Evolutionary conservation across 768 basidiomycete species (phyloP).

Genomic region (Fomitopsis serialis): DNA sequence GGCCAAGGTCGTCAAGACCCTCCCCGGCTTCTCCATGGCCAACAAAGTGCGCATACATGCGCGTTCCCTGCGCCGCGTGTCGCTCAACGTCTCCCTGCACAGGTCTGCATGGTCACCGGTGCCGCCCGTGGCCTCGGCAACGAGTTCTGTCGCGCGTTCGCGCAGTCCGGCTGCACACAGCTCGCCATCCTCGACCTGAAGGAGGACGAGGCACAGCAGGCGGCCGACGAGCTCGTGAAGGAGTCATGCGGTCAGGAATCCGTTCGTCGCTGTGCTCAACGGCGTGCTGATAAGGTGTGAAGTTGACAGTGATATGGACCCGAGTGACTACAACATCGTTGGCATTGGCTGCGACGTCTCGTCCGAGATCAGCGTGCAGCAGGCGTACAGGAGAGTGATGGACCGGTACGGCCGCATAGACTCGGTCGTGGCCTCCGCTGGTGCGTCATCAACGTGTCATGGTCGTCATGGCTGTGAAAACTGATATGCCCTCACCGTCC

Average conservation of each 20-base stretch:
- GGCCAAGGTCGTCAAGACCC: slow-evolving; percentile 37
- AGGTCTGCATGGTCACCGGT: slow-evolving; percentile 93
- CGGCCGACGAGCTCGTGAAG: slow-evolving; percentile 63
- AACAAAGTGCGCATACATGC: slow-evolving; percentile 47
- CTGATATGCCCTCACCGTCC: background rate
- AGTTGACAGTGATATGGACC: slow-evolving; percentile 51
- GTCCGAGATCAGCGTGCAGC: slow-evolving; percentile 72
- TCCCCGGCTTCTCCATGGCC: slow-evolving; percentile 75
- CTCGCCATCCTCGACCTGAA: slow-evolving; percentile 82
- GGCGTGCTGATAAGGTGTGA: slow-evolving; percentile 26
- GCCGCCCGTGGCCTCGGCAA: slow-evolving; percentile 88
- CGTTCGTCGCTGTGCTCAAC: slow-evolving; percentile 9
- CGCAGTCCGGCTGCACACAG: slow-evolving; percentile 79
- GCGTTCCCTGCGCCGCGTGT: background rate
- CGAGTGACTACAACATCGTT: slow-evolving; percentile 57
- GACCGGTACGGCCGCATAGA: slow-evolving; percentile 70
- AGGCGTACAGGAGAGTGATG: slow-evolving; percentile 59
- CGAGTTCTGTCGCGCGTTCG: slow-evolving; percentile 86
- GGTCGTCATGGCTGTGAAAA: background rate
- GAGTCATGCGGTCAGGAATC: slow-evolving; percentile 42
- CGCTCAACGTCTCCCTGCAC: slow-evolving; percentile 3
- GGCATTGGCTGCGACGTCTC: slow-evolving; percentile 88
- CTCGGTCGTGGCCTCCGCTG: slow-evolving; percentile 84
- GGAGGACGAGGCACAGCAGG: slow-evolving; percentile 55
- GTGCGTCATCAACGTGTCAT: slow-evolving; percentile 32